phyloP scores from a whole-genome alignment of 2,329 filamentous ascomycete genomes.

The Neonectria hederae region DNA sequence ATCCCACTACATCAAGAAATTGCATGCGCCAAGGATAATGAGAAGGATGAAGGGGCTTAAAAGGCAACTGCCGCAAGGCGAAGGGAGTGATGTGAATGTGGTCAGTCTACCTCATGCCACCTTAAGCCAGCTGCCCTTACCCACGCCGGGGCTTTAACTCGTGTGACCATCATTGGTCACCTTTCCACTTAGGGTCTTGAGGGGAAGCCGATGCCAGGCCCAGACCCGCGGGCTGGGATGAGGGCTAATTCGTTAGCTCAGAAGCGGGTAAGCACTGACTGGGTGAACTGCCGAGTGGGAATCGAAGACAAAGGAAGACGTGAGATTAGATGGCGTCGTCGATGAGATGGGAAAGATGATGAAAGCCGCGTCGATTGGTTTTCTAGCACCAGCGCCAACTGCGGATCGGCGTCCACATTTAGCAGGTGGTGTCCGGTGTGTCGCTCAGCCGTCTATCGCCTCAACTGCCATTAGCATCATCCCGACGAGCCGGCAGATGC shows the following conservation, averaged over 20 bases:
- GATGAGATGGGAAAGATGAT: not conserved
- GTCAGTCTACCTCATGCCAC: not conserved
- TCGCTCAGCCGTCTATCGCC: no score
- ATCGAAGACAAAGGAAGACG: not conserved
- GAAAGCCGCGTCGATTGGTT: slow-evolving; percentile 9
- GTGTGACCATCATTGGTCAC: slow-evolving; percentile 25
- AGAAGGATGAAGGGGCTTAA: not conserved
- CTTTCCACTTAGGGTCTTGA: slow-evolving; percentile 23
- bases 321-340: slow-evolving; percentile 18
- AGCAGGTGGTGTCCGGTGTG: not conserved
- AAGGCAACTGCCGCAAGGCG: not conserved
- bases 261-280: slow-evolving; percentile 11
- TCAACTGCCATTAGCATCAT: not conserved
- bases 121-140: slow-evolving; percentile 24
- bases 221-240: slow-evolving; percentile 31
- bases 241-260: slow-evolving; percentile 5
- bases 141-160: slow-evolving; percentile 20
- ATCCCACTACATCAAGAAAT: not conserved
- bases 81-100: not conserved
- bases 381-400: not conserved
- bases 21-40: not conserved
- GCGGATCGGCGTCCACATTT: not conserved
- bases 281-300: slow-evolving; percentile 11
- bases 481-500: not conserved
- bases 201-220: slow-evolving; percentile 33